Conservation (phyloP, 805 yeast species). For the Pichia sporocuriosa region DNA sequence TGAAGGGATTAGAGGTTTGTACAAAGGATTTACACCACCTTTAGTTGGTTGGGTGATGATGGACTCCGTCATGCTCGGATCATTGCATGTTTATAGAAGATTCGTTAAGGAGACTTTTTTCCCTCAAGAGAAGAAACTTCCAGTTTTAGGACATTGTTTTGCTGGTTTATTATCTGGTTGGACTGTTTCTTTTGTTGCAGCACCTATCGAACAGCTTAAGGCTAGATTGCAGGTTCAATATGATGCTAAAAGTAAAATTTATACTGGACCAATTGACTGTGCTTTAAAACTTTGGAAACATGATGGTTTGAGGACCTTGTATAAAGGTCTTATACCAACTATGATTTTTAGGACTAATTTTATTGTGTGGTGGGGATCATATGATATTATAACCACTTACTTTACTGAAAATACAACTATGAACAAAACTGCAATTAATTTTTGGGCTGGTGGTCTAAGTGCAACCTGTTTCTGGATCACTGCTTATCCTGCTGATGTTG, state of each 20-base stretch:
- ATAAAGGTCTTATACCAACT: conserved; percentile 78
- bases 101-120: conserved; percentile 59
- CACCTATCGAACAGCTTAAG: conserved; percentile 86
- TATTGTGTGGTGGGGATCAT: conserved; percentile 91
- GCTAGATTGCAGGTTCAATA: conserved; percentile 88
- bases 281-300: conserved; percentile 48
- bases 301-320: conserved; percentile 66
- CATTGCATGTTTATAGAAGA: conserved; percentile 70
- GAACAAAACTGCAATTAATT: conserved; percentile 66
- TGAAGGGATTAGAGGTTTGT: conserved; percentile 76
- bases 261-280: conserved; percentile 78
- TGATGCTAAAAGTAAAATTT: conserved; percentile 60
- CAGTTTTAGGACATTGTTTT: conserved; percentile 64
- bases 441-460: conserved; percentile 87
- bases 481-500: conserved; percentile 86
- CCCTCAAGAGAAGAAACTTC: conserved; percentile 54
- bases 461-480: conserved; percentile 86
- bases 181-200: conserved; percentile 94
- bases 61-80: conserved; percentile 90
- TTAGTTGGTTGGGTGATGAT: conserved; percentile 88
- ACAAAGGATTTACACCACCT: conserved; percentile 91
- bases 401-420: conserved; percentile 58
- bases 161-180: conserved; percentile 83
- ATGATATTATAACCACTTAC: conserved; percentile 68
- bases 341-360: conserved; percentile 84